Conservation (phyloP, 192 early-diverging fungal genomes). For the Coemansia sp. region DNA sequence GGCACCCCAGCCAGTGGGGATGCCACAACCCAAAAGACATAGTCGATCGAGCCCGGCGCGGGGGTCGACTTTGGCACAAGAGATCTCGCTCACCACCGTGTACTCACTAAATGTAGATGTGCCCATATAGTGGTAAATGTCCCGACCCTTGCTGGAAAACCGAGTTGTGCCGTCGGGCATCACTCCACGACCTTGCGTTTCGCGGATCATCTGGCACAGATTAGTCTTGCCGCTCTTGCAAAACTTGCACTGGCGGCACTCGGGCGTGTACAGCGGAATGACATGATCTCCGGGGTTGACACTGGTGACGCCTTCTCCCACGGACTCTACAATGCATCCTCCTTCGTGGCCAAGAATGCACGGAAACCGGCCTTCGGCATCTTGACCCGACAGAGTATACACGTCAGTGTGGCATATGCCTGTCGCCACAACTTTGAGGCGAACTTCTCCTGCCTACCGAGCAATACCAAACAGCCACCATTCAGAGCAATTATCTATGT, state of each 20-base stretch:
- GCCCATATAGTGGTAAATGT: conserved; percentile 94
- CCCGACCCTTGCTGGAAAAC: conserved; percentile 86
- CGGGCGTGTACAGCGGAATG: conserved; percentile 85
- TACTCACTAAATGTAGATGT: conserved; percentile 94
- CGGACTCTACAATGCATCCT: conserved; percentile 90
- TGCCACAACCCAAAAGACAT: conserved; percentile 91
- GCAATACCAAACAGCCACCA: background rate
- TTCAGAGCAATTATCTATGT: no score
- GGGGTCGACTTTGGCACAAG: conserved; percentile 81
- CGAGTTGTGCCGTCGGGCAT: conserved; percentile 94
- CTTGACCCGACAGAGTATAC: conserved; percentile 87
- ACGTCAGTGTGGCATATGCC: conserved; percentile 95
- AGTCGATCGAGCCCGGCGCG: conserved; percentile 77
- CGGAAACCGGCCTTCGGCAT: conserved; percentile 86
- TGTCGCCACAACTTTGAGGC: conserved; percentile 86
- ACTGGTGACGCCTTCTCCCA: conserved; percentile 91
- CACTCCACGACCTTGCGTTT: conserved; percentile 87
- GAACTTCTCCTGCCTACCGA: conserved; percentile 79
- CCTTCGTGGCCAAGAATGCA: conserved; percentile 95
- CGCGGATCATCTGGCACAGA: conserved; percentile 84
- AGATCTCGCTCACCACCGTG: conserved; percentile 88
- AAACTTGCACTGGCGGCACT: conserved; percentile 95
- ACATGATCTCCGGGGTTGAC: conserved; percentile 93
- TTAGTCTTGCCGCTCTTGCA: conserved; percentile 97
- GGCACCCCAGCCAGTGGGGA: conserved; percentile 96